These are phyloP conservation scores for Acanthamoeba culbertsoni DNA, from an alignment of 208 protist genomes.

Conservation along the genomic window DNA sequence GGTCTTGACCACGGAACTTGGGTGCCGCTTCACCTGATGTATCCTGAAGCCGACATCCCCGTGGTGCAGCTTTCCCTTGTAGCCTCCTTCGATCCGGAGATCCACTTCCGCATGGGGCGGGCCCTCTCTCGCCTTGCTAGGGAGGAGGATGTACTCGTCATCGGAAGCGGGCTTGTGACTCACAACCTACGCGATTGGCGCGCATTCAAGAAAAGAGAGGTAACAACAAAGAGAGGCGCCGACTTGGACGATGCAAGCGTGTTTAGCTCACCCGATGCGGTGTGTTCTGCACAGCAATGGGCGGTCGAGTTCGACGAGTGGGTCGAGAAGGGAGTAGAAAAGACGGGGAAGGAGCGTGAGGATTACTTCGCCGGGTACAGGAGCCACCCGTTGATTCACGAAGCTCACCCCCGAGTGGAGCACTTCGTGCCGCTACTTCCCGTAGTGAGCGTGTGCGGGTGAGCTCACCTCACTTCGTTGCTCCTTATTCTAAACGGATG, in stretches of 20 bases:
- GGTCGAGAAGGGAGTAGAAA: constrained; percentile 70
- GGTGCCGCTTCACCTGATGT: constrained; percentile 85
- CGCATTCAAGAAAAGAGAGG: not conserved
- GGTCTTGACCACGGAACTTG: constrained; percentile 90
- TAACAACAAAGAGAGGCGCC: too few species aligned
- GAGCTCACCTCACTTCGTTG: not conserved
- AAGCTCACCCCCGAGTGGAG: constrained; percentile 86
- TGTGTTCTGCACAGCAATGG: not conserved
- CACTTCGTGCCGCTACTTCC: constrained; percentile 85
- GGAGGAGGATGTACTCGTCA: constrained; percentile 85
- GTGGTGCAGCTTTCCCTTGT: constrained; percentile 88
- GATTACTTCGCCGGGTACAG: constrained; percentile 74
- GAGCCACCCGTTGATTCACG: constrained; percentile 52
- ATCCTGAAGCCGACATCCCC: constrained; percentile 88
- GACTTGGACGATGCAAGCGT: too few species aligned
- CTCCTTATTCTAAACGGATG: not conserved
- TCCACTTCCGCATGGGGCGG: constrained; percentile 76
- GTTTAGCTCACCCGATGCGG: not conserved
- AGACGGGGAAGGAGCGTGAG: constrained; percentile 34
- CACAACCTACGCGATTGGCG: constrained; percentile 85
- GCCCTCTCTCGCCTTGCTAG: constrained; percentile 82
- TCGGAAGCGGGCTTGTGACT: constrained; percentile 86
- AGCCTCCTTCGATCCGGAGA: constrained; percentile 72
- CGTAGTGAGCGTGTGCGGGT: not conserved
- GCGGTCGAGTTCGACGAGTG: constrained; percentile 81